Conservation (phyloP, 2,329 filamentous ascomycete species). For the Colletotrichum navitas region DNA sequence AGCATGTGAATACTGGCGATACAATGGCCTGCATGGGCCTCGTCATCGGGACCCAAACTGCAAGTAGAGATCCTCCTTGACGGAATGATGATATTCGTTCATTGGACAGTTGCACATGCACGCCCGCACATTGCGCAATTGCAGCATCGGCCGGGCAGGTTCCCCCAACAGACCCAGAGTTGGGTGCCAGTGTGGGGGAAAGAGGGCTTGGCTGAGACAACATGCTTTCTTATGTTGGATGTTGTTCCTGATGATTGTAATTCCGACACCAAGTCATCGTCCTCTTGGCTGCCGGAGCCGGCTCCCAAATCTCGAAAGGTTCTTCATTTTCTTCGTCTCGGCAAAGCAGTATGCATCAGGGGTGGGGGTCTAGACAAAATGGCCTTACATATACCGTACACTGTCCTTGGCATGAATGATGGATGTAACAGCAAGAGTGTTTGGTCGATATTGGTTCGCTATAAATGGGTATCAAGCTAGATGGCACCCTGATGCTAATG, state of each 20-base stretch:
- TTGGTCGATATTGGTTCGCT: not conserved
- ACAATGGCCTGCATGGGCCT: not conserved
- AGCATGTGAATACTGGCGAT: not conserved
- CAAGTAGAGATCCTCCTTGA: not conserved
- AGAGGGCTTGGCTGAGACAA: not conserved
- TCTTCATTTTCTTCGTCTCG: not conserved
- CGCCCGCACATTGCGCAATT: not conserved
- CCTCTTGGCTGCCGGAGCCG: not conserved
- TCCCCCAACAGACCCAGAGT: not conserved
- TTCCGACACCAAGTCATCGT: not conserved
- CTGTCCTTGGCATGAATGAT: slow-evolving; percentile 21
- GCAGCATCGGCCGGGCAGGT: not conserved
- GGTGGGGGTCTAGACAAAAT: slow-evolving; percentile 7
- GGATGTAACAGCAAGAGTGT: not conserved
- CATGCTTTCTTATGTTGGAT: not conserved
- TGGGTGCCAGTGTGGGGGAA: not conserved
- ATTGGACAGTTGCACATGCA: not conserved
- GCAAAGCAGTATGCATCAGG: not conserved
- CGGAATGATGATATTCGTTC: not conserved
- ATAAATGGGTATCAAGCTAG: not conserved
- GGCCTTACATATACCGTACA: not conserved
- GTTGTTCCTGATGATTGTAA: slow-evolving; percentile 15
- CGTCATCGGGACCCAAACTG: too few relatives aligned
- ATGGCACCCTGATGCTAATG: not conserved
- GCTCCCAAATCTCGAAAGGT: not conserved